Conservation (phyloP, 2,329 filamentous ascomycete genomes). For the Fusarium mundagurra region DNA sequence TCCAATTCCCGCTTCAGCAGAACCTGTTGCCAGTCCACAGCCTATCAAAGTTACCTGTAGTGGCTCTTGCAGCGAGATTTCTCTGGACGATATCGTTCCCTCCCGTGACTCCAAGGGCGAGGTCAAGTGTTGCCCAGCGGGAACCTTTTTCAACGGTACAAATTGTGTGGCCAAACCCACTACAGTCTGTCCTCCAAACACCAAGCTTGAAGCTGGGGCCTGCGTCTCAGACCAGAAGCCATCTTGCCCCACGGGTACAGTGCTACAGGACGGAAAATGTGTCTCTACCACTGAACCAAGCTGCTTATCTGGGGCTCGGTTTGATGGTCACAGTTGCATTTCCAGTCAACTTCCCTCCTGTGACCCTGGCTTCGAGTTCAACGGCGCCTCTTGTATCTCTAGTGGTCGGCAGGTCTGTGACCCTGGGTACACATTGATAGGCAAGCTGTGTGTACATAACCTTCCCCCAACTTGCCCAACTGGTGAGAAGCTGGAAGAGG, state of each 20-base stretch:
- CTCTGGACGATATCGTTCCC: not conserved
- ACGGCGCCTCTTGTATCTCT: not conserved
- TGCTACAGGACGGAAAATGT: not conserved
- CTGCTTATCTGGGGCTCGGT: not conserved
- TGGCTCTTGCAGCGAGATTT: not conserved
- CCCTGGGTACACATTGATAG: not conserved
- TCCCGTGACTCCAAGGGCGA: not conserved
- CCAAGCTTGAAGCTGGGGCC: not conserved
- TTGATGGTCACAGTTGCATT: not conserved
- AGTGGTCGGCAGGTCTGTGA: not conserved
- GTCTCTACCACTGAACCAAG: not conserved
- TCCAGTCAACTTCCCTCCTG: not conserved
- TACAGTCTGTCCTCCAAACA: not conserved
- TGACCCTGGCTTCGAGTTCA: not conserved
- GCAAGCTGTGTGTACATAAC: not conserved
- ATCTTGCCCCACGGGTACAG: not conserved
- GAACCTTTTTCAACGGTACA: not conserved
- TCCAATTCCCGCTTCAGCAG: not conserved
- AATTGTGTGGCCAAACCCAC: not conserved
- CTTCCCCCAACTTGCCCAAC: not conserved
- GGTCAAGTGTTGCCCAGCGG: not conserved
- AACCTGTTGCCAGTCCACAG: not conserved
- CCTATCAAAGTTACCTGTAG: not conserved
- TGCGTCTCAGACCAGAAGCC: not conserved
- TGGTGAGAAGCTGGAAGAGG: not conserved